These are phyloP conservation scores for Penicillium subrubescens DNA, from an alignment of 495 filamentous ascomycete species.

Conservation along the genomic window DNA sequence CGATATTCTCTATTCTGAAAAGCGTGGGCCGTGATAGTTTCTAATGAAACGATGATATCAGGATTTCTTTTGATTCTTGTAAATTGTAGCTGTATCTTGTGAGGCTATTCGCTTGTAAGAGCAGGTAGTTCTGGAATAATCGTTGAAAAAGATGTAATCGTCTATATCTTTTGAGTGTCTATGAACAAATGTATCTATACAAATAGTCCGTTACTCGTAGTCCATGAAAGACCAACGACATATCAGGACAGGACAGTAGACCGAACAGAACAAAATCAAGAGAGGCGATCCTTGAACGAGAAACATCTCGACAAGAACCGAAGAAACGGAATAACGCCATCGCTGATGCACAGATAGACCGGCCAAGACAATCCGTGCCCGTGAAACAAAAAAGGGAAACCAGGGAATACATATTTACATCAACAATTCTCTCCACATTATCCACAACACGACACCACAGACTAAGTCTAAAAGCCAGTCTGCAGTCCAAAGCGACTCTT, in stretches of 20 bases:
- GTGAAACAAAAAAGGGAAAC: constrained; percentile 4
- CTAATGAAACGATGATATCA: constrained; percentile 36
- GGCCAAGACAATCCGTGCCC: constrained; percentile 30
- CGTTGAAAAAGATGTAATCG: background rate
- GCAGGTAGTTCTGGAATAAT: too few relatives aligned
- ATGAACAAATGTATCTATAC: constrained; percentile 20
- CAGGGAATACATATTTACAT: constrained; percentile 24
- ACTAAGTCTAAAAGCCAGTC: constrained; percentile 6
- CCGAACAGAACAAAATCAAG: background rate
- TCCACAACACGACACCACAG: background rate
- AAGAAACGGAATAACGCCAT: constrained; percentile 23
- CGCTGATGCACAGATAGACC: constrained; percentile 38
- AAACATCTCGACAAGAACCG: background rate
- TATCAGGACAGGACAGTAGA: background rate
- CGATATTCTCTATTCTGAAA: constrained; percentile 28
- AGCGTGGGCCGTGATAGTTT: constrained; percentile 33
- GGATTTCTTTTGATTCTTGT: constrained; percentile 4
- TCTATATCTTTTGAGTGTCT: constrained; percentile 15
- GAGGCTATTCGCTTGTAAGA: too few relatives aligned
- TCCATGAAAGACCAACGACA: background rate
- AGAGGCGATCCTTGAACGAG: background rate
- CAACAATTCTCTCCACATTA: background rate
- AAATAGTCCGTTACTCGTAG: background rate
- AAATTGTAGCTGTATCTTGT: background rate
- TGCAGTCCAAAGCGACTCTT: constrained; percentile 43